Percentiles rank a stretch among this genome's conserved stretches.
These are phyloP conservation scores for Trichoderma aggressivum DNA, from an alignment of 2,329 filamentous ascomycete genomes.

Conservation along the genomic window DNA sequence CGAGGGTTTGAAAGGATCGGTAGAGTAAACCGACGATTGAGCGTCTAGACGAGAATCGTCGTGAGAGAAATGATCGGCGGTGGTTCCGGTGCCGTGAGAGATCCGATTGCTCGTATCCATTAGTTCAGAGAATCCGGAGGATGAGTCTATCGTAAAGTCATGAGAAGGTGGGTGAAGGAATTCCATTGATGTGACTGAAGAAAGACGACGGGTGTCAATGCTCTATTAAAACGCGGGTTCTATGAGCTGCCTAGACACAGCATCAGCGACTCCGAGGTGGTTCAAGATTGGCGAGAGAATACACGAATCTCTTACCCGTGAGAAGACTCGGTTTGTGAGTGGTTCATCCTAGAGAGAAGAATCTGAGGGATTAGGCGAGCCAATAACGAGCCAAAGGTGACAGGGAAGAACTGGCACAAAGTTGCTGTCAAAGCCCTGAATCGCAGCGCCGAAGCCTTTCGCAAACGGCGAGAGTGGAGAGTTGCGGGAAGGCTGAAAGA, in stretches of 20 bases:
- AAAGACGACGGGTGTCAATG: conserved; percentile 26
- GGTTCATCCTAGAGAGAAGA: neutral
- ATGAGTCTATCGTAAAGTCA: conserved; percentile 29
- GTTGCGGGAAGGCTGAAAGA: neutral
- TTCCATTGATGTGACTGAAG: conserved; percentile 25
- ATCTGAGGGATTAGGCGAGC: neutral
- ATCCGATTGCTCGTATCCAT: conserved; percentile 26
- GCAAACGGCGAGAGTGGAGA: neutral
- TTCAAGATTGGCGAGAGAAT: neutral
- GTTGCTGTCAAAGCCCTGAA: neutral
- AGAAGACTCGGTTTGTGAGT: neutral
- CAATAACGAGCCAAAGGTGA: neutral
- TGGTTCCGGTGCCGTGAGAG: conserved; percentile 26
- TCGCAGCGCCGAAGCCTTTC: neutral
- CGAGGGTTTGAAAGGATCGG: conserved; percentile 14
- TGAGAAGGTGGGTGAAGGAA: conserved; percentile 21
- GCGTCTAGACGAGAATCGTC: conserved; percentile 34
- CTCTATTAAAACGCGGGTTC: neutral
- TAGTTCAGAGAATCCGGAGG: conserved; percentile 28
- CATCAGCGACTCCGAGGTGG: neutral
- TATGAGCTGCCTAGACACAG: neutral
- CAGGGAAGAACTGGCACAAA: neutral
- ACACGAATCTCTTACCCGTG: neutral
- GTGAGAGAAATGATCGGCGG: conserved; percentile 28
- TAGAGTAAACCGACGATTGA: conserved; percentile 17